A percentile compares a stretch with the other conserved stretches of the same genome.
Evolutionary conservation across 2,329 filamentous ascomycete genomes (phyloP).

Genomic region (Dendryphion nanum): DNA sequence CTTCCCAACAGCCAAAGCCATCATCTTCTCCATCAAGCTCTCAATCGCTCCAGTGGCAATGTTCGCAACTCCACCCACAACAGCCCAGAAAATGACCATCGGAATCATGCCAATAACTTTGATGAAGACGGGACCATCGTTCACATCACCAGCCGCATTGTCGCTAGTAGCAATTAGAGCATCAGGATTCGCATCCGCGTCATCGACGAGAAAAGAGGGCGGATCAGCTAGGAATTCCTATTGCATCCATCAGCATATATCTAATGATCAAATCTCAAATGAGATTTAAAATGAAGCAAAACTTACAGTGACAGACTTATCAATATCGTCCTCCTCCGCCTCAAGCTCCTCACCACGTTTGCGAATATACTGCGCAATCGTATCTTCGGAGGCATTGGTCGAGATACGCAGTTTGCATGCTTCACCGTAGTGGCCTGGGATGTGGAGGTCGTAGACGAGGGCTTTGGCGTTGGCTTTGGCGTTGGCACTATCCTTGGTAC

Average conservation of each 20-base stretch:
- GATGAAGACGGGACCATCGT: slow-evolving; percentile 21
- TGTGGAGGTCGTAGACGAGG: slow-evolving; percentile 4
- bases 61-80: slow-evolving; percentile 7
- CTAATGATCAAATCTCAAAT: neutral
- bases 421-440: slow-evolving; percentile 9
- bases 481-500: too few relatives aligned
- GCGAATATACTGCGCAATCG: slow-evolving; percentile 8
- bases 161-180: neutral
- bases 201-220: neutral
- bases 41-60: slow-evolving; percentile 9
- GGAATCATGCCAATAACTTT: slow-evolving; percentile 25
- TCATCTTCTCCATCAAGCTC: neutral
- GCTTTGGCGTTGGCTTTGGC: neutral
- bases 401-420: slow-evolving; percentile 3
- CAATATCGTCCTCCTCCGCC: slow-evolving; percentile 8
- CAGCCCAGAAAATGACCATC: slow-evolving; percentile 22
- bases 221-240: slow-evolving; percentile 4
- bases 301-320: slow-evolving; percentile 6
- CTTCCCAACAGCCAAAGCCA: neutral
- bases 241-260: neutral
- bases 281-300: neutral
- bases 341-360: slow-evolving; percentile 5
- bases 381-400: neutral
- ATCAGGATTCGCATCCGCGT: neutral
- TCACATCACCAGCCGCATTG: slow-evolving; percentile 1